A percentile compares a stretch with the other conserved stretches of the same genome.
Conservation (phyloP, 176 grass and related monocot species). For the Saccharum spontaneum region DNA sequence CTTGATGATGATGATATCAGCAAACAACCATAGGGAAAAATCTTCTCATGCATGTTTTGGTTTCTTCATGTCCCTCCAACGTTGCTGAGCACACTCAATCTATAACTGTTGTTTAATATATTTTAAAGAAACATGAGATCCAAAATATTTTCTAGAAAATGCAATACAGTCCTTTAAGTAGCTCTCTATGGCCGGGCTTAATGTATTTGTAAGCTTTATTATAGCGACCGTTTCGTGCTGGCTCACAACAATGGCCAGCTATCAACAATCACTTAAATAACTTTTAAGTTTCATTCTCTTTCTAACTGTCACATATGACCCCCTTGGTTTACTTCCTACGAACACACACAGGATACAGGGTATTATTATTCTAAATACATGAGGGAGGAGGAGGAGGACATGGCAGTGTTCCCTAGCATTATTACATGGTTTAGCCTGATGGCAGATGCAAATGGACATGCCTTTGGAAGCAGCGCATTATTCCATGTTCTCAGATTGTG, state of each 20-base stretch:
- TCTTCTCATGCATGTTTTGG: not conserved
- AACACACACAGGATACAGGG: not conserved
- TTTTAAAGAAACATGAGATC: not conserved
- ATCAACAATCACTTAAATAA: not conserved
- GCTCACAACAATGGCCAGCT: not conserved
- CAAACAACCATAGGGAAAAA: too few species aligned
- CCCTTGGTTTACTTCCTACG: not conserved
- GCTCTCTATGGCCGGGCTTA: not conserved
- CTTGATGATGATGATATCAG: too few species aligned
- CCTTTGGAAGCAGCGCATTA: not conserved
- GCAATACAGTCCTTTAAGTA: not conserved
- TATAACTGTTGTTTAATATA: not conserved
- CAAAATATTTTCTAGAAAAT: not conserved
- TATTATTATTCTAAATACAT: not conserved
- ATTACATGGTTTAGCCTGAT: too few species aligned
- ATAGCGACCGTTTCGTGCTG: too few species aligned
- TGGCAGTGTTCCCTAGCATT: too few species aligned
- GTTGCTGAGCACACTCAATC: not conserved
- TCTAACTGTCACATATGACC: not conserved
- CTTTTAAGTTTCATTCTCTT: not conserved
- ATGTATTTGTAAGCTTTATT: not conserved
- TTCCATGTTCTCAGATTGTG: conserved; percentile 4
- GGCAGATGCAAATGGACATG: conserved; percentile 4
- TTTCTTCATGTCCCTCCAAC: not conserved
- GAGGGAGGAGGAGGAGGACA: conserved; percentile 30